Evolutionary conservation across 495 filamentous ascomycete species (phyloP).

Genomic region (Xylaria sp.): DNA sequence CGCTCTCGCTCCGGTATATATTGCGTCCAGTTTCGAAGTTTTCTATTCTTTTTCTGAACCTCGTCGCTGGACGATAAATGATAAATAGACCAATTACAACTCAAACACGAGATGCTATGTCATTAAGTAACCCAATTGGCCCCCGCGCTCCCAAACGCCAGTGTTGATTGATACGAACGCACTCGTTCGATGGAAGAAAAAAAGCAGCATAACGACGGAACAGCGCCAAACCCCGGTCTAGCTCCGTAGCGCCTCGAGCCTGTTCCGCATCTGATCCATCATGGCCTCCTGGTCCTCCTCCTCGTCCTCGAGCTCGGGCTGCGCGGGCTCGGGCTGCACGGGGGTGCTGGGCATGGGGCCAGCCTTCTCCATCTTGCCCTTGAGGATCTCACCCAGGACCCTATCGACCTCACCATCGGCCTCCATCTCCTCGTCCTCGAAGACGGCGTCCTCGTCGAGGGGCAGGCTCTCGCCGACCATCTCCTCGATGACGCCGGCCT

Average conservation of each 20-base stretch:
- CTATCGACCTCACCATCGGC: conserved; percentile 92
- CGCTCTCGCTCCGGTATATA: conserved; percentile 32
- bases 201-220: neutral
- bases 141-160: conserved; percentile 39
- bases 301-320: conserved; percentile 68
- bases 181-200: conserved; percentile 1
- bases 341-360: conserved; percentile 62
- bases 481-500: conserved; percentile 96
- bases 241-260: conserved; percentile 91
- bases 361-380: conserved; percentile 76
- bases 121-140: conserved; percentile 33
- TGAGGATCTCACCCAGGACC: conserved; percentile 86
- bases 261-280: conserved; percentile 90
- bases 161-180: conserved; percentile 26
- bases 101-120: conserved; percentile 25
- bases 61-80: conserved; percentile 4
- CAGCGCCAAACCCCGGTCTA: conserved; percentile 44
- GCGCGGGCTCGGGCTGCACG: conserved; percentile 55
- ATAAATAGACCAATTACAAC: conserved; percentile 15
- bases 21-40: conserved; percentile 16
- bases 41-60: conserved; percentile 1
- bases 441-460: conserved; percentile 63
- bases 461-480: conserved; percentile 89
- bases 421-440: conserved; percentile 86
- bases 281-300: conserved; percentile 87